Percentiles rank a stretch among this genome's conserved stretches.
phyloP scores from a whole-genome alignment of 2,329 filamentous ascomycete species.

The Nemania diffusa region DNA sequence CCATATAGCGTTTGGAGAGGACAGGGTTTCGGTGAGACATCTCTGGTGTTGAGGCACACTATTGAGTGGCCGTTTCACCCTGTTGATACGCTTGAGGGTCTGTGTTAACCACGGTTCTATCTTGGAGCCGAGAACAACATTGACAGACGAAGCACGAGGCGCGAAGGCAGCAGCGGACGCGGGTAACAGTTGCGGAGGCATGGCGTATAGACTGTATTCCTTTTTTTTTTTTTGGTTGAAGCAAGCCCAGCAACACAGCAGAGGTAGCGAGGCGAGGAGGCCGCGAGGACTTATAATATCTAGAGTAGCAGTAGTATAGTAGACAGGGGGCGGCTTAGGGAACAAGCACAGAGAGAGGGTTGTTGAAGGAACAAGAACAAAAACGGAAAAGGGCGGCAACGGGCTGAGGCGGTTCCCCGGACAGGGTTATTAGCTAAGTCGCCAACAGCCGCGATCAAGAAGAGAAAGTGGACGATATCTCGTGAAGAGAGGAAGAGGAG shows the following conservation, averaged over 20 bases:
- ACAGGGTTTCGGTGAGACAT: constrained; percentile 94
- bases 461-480: constrained; percentile 67
- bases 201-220: constrained; percentile 56
- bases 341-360: constrained; percentile 36
- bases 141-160: constrained; percentile 87
- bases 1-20: constrained; percentile 91
- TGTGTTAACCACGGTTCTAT: constrained; percentile 97
- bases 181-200: constrained; percentile 93
- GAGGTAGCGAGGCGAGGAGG: too few relatives aligned
- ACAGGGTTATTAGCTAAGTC: constrained; percentile 68
- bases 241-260: too few relatives aligned
- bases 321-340: not conserved
- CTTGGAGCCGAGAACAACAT: constrained; percentile 91
- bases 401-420: constrained; percentile 66
- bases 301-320: not conserved
- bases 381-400: constrained; percentile 57
- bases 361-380: constrained; percentile 54
- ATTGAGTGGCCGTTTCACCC: constrained; percentile 96
- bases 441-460: constrained; percentile 69
- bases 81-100: constrained; percentile 95
- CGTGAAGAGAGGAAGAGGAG: constrained; percentile 63
- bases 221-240: too few relatives aligned
- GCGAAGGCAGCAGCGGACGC: constrained; percentile 97
- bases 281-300: too few relatives aligned
- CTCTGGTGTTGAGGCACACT: constrained; percentile 94